Percentiles rank a stretch among this genome's conserved stretches.
phyloP scores from a whole-genome alignment of 495 filamentous ascomycete species.

The Usnea hakonensis region DNA sequence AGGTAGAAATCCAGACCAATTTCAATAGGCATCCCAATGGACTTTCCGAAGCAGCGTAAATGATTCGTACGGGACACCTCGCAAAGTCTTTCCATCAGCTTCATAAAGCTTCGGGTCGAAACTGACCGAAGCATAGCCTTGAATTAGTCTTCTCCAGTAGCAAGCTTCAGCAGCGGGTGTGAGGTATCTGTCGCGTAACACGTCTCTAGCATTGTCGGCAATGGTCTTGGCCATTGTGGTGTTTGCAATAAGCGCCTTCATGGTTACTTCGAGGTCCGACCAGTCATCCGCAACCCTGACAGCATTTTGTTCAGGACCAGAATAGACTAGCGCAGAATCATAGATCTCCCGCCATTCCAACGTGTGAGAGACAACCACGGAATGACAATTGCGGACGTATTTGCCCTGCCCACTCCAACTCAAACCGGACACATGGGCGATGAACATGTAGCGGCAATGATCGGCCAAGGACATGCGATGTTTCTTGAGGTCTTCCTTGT shows the following conservation, averaged over 20 bases:
- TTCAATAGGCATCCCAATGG: constrained; percentile 20
- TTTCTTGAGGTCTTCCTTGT: background rate
- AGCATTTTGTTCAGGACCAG: constrained; percentile 54
- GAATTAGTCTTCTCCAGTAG: constrained; percentile 51
- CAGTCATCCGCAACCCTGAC: constrained; percentile 51
- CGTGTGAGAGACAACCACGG: constrained; percentile 44
- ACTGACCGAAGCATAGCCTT: constrained; percentile 39
- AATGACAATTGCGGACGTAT: constrained; percentile 54
- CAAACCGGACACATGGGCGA: constrained; percentile 53
- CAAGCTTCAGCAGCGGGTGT: constrained; percentile 57
- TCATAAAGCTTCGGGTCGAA: constrained; percentile 39
- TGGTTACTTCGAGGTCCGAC: constrained; percentile 44
- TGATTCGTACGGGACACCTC: constrained; percentile 36
- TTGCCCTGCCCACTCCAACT: constrained; percentile 51
- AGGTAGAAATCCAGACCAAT: too few species aligned
- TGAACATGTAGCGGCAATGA: constrained; percentile 53
- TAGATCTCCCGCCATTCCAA: constrained; percentile 39
- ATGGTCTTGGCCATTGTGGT: background rate
- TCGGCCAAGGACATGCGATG: constrained; percentile 37
- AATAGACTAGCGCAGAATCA: constrained; percentile 33
- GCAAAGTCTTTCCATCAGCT: constrained; percentile 24
- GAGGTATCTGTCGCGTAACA: constrained; percentile 53
- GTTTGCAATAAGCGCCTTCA: constrained; percentile 46
- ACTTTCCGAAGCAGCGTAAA: constrained; percentile 22
- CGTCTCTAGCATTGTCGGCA: constrained; percentile 26